Conservation (phyloP, 371 early-diverging fungal genomes). For the Mucor mucedo region DNA sequence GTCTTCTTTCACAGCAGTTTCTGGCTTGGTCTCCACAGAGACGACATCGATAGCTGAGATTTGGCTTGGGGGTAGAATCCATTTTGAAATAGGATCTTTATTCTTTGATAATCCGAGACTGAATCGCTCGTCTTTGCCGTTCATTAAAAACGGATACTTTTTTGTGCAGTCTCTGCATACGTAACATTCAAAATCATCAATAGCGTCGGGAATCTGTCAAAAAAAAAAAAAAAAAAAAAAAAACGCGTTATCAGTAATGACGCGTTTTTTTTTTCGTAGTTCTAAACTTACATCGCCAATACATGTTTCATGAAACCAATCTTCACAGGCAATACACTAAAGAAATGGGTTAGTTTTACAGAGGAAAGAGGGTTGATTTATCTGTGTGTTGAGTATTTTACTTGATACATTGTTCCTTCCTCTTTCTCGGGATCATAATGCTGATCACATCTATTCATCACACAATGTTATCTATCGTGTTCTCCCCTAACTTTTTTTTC, state of each 20-base stretch:
- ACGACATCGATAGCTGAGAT: neutral
- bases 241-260: slow-evolving; percentile 5
- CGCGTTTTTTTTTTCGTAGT: neutral
- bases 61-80: slow-evolving; percentile 27
- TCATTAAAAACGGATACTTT: slow-evolving; percentile 62
- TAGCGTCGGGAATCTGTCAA: slow-evolving; percentile 60
- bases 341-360: neutral
- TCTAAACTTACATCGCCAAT: slow-evolving; percentile 64
- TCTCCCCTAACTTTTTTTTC: no score
- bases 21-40: neutral
- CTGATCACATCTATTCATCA: slow-evolving; percentile 62
- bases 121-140: slow-evolving; percentile 53
- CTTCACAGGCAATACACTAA: slow-evolving; percentile 84
- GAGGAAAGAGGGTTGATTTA: neutral
- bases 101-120: slow-evolving; percentile 49
- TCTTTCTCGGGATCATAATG: slow-evolving; percentile 78
- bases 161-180: slow-evolving; percentile 79
- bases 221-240: neutral
- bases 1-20: neutral
- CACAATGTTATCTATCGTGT: no score
- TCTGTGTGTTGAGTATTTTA: slow-evolving; percentile 10
- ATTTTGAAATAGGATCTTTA: slow-evolving; percentile 26
- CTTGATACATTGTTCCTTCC: slow-evolving; percentile 76
- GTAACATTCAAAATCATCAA: slow-evolving; percentile 77
- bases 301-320: slow-evolving; percentile 87